A percentile compares a stretch with the other conserved stretches of the same genome.
phyloP scores from a whole-genome alignment of 768 basidiomycete genomes.

The Podaxis mareebaensis region DNA sequence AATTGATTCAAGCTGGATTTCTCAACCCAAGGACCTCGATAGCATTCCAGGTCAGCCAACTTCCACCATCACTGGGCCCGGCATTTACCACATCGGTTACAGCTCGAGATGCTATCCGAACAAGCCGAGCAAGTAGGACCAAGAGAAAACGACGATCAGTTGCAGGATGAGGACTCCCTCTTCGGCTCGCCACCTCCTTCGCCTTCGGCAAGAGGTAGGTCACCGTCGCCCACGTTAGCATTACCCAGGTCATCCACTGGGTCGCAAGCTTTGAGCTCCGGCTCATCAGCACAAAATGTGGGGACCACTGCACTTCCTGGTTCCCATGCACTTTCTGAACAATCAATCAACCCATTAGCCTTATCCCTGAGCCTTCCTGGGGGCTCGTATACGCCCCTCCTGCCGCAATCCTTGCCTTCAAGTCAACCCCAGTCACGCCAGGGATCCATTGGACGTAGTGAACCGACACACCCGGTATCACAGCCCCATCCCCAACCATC shows the following conservation, averaged over 20 bases:
- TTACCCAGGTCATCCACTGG: conserved; percentile 41
- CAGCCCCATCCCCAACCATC: conserved; percentile 19
- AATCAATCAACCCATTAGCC: conserved; percentile 78
- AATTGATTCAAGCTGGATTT: conserved; percentile 7
- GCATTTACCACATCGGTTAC: neutral
- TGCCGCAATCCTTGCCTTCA: conserved; percentile 19
- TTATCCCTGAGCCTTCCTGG: conserved; percentile 49
- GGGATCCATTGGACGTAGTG: conserved; percentile 8
- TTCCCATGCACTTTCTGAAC: conserved; percentile 88
- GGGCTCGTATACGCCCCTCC: conserved; percentile 42
- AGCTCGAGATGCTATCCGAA: conserved; percentile 11
- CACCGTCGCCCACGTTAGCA: conserved; percentile 60
- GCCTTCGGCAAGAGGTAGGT: conserved; percentile 66
- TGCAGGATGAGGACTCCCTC: conserved; percentile 65
- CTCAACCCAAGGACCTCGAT: neutral
- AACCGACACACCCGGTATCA: conserved; percentile 16
- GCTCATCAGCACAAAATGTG: conserved; percentile 76
- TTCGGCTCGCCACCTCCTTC: conserved; percentile 82
- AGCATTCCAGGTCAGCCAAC: conserved; percentile 3
- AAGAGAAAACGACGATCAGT: conserved; percentile 25
- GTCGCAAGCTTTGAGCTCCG: conserved; percentile 15
- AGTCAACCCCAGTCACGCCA: conserved; percentile 12
- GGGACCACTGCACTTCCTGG: conserved; percentile 98
- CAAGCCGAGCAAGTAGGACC: neutral
- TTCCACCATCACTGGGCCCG: neutral